Percentiles rank a stretch among this genome's conserved stretches.
Evolutionary conservation across 78 protist genomes (phyloP).

Genomic region (slime mould (Dictyostelium discoideum)): dicty_2.7 NC_007090.3:1781001-1781500

Average conservation of each 20-base stretch:
- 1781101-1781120: not conserved
- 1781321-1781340: not conserved
- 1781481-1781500: constrained; percentile 99
- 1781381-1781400: constrained; percentile 95
- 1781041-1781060: not conserved
- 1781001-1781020: not conserved
- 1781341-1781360: constrained; percentile 43
- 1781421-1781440: constrained; percentile 89
- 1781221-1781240: not conserved
- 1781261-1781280: not conserved
- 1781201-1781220: too few species aligned
- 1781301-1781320: not conserved
- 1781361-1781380: constrained; percentile 93
- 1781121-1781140: not conserved
- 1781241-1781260: not conserved
- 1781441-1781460: constrained; percentile 96
- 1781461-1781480: constrained; percentile 90
- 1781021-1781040: constrained; percentile 27
- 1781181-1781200: not conserved
- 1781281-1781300: not conserved
- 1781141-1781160: not conserved
- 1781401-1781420: constrained; percentile 92
- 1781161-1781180: not conserved
- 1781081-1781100: not conserved
- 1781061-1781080: too few species aligned